A percentile compares a stretch with the other conserved stretches of the same genome.
These are phyloP conservation scores for Wakefieldia striispora DNA, from an alignment of 768 basidiomycete species.

Conservation along the genomic window DNA sequence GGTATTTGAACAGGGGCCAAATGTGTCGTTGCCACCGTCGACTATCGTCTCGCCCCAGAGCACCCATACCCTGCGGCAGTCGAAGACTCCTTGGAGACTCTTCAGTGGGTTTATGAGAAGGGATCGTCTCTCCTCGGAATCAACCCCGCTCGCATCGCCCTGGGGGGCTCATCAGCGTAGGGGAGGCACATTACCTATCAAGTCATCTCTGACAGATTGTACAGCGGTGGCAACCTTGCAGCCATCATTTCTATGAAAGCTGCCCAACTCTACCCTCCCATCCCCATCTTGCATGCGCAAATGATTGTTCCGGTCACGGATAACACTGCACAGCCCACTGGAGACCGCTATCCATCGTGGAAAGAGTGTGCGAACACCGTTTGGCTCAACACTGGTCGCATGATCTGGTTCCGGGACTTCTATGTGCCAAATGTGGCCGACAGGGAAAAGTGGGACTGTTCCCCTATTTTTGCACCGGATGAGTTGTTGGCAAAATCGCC, in stretches of 20 bases:
- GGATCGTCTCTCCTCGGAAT: conserved; percentile 48
- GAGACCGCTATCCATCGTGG: conserved; percentile 48
- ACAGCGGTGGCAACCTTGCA: conserved; percentile 71
- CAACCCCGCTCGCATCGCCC: conserved; percentile 53
- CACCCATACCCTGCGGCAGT: conserved; percentile 34
- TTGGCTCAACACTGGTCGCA: conserved; percentile 59
- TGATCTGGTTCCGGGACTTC: conserved; percentile 72
- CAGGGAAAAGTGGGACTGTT: conserved; percentile 65
- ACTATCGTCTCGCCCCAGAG: conserved; percentile 36
- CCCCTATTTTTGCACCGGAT: conserved; percentile 66
- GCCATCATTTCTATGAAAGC: conserved; percentile 69
- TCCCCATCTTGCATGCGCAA: conserved; percentile 58
- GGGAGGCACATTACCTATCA: neutral
- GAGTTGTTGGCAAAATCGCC: conserved; percentile 52
- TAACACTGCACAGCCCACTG: conserved; percentile 56
- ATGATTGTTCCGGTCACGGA: conserved; percentile 75
- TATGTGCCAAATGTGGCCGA: conserved; percentile 66
- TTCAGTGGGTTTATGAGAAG: conserved; percentile 33
- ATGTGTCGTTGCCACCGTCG: conserved; percentile 34
- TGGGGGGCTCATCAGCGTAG: conserved; percentile 74
- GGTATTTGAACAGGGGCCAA: conserved; percentile 21
- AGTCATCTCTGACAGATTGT: neutral
- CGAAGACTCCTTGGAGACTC: conserved; percentile 37
- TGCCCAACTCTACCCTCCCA: conserved; percentile 43
- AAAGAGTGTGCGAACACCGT: conserved; percentile 56